These are phyloP conservation scores for Phyllosticta citriasiana DNA, from an alignment of 2,329 filamentous ascomycete genomes.

Conservation along the genomic window DNA sequence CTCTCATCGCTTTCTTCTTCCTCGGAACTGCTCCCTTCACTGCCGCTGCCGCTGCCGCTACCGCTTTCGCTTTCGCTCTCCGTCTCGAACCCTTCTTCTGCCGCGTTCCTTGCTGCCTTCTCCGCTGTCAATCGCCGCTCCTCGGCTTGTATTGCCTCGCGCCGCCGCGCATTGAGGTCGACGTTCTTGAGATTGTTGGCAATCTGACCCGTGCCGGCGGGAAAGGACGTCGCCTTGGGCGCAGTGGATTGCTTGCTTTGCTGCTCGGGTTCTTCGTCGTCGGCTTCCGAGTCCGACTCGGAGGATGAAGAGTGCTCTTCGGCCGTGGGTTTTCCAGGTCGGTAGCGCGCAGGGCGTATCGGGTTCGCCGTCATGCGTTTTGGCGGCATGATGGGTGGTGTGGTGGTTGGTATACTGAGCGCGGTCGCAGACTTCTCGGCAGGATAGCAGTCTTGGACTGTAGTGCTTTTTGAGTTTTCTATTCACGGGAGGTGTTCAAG, in stretches of 20 bases:
- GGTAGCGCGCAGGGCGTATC: slow-evolving; percentile 66
- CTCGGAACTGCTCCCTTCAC: slow-evolving; percentile 17
- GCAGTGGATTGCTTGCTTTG: slow-evolving; percentile 23
- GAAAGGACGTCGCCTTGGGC: slow-evolving; percentile 38
- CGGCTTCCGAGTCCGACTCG: slow-evolving; percentile 43
- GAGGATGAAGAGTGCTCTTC: slow-evolving; percentile 35
- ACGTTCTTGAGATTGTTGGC: slow-evolving; percentile 34
- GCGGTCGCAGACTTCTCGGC: background rate
- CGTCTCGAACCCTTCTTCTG: slow-evolving; percentile 52
- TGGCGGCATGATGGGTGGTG: slow-evolving; percentile 45
- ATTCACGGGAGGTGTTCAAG: background rate
- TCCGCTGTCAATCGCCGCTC: slow-evolving; percentile 16
- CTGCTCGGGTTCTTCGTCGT: slow-evolving; percentile 42
- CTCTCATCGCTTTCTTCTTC: slow-evolving; percentile 27
- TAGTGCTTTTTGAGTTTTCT: background rate
- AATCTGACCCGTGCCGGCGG: slow-evolving; percentile 32
- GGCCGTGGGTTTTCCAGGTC: slow-evolving; percentile 67
- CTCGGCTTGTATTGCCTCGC: slow-evolving; percentile 20
- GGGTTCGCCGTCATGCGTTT: slow-evolving; percentile 94
- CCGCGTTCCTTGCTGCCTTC: slow-evolving; percentile 21
- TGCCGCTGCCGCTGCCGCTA: slow-evolving; percentile 12
- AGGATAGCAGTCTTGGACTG: no score
- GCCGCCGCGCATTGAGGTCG: slow-evolving; percentile 23
- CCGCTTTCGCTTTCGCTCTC: slow-evolving; percentile 31
- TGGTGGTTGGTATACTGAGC: background rate